A percentile compares a stretch with the other conserved stretches of the same genome.
These are phyloP conservation scores for Cyathus striatus DNA, from an alignment of 768 basidiomycete species.

Conservation along the genomic window DNA sequence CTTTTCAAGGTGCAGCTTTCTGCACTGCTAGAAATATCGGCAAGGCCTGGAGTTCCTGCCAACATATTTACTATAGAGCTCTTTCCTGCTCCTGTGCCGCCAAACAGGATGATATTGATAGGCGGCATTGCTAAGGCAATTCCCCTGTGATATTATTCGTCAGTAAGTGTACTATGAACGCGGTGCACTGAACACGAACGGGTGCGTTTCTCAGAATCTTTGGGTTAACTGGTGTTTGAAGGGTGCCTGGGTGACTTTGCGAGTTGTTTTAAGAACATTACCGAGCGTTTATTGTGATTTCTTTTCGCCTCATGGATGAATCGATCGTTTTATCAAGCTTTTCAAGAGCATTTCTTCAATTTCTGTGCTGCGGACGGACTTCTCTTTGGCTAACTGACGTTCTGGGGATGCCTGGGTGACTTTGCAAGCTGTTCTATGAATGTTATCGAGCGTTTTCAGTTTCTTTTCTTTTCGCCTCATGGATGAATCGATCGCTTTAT, in stretches of 20 bases:
- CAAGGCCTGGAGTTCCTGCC: conserved; percentile 12
- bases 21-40: conserved; percentile 22
- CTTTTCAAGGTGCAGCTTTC: conserved; percentile 28
- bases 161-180: background rate
- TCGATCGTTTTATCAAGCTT: background rate
- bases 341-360: background rate
- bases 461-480: background rate
- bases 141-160: background rate
- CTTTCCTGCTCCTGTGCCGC: conserved; percentile 29
- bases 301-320: background rate
- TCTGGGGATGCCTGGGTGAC: background rate
- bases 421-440: background rate
- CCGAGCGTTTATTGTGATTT: background rate
- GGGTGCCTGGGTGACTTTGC: background rate
- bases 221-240: background rate
- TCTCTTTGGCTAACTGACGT: background rate
- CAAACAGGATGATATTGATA: conserved; percentile 29
- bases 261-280: background rate
- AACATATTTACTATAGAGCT: conserved; percentile 29
- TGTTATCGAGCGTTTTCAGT: background rate
- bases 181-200: background rate
- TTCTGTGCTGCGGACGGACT: background rate
- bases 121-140: background rate
- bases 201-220: too few relatives aligned
- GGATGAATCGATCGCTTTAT: background rate